Evolutionary conservation across 1,284 basidiomycete genomes (phyloP), one percentile per base, ranked within the genome.

Genomic region (Bondarzewia mesenterica): DNA sequence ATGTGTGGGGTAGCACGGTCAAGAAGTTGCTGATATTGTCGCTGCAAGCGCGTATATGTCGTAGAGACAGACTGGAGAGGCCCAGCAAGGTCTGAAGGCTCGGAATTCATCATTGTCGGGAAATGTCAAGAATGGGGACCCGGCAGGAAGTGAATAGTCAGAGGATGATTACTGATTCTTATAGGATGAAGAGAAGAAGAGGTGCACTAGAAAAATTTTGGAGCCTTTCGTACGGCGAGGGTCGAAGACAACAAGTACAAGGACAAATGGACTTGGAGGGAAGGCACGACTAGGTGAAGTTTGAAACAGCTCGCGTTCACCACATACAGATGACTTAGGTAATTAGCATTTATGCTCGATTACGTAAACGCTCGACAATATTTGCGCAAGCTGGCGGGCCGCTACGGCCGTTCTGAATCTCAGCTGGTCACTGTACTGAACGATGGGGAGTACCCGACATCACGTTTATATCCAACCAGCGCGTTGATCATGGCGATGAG

Each of bases 1-100:
- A 86, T 79, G 64, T 93, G 84, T 0, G 96, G 96, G 3, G 95
- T 97, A 67, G 89, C 86, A 44, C 86, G 78, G 73, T 99, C 96
- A 35, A 98, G 77, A 23, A 82, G 67, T 59, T 85, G 82, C 67
- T 96, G 93, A 63, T 92, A 89, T 61, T 81, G 77, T 26, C 88
- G 76, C 57, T 75, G 73, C 14, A 75, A 48, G 57, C 77, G 75
- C 18, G 69, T 63, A 56, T 73, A 75, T 47, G 75, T 72, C 25
- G 69, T 69, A 18, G 69, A 63, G 46, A 80, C 60, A 50, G 77
- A 79, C 57, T 79, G 73, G 47, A 78, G 61, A 18, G 78, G 77
- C 7, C 72, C 68, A 12, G 55, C 47, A 21, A 75, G 69, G 23
- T 71, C 61, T 48, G 67, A 68, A 18, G 54, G 61, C 54, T 78